phyloP scores from a whole-genome alignment of 352 stramenopile genomes.

The Halophytophthora batemanensis region DNA sequence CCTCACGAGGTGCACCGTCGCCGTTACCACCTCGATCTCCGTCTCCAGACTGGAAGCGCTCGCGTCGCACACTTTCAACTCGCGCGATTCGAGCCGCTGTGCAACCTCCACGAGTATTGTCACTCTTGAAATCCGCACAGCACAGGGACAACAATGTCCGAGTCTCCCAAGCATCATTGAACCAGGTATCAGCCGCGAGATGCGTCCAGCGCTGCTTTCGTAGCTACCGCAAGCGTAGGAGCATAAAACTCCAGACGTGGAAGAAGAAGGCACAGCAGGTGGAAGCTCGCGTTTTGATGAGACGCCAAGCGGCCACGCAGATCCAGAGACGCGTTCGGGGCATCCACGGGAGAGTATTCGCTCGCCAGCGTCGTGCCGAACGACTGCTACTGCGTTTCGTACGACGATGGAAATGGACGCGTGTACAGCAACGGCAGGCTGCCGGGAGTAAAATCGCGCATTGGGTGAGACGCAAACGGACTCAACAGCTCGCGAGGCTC shows the following conservation, averaged over 20 bases:
- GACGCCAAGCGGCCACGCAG: slow-evolving; percentile 24
- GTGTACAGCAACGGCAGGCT: slow-evolving; percentile 9
- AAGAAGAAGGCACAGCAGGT: slow-evolving; percentile 22
- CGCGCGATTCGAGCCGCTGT: neutral
- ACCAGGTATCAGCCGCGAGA: slow-evolving; percentile 1
- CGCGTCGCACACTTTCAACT: too few species aligned
- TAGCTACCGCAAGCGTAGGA: slow-evolving; percentile 12
- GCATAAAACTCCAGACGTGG: slow-evolving; percentile 18
- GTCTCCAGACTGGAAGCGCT: too few species aligned
- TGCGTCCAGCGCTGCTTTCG: slow-evolving; percentile 34
- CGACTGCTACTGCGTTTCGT: slow-evolving; percentile 25
- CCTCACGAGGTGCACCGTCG: too few species aligned
- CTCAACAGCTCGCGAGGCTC: slow-evolving; percentile 26
- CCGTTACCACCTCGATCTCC: too few species aligned
- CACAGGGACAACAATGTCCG: slow-evolving; percentile 6
- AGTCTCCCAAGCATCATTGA: neutral
- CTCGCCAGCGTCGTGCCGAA: slow-evolving; percentile 23
- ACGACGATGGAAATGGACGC: slow-evolving; percentile 35
- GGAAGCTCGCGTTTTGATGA: slow-evolving; percentile 23
- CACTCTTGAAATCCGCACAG: slow-evolving; percentile 9
- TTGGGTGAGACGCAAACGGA: slow-evolving; percentile 39
- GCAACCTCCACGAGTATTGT: slow-evolving; percentile 10
- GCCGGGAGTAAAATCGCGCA: slow-evolving; percentile 29
- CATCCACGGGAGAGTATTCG: slow-evolving; percentile 16
- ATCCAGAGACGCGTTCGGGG: slow-evolving; percentile 41